A percentile compares a stretch with the other conserved stretches of the same genome.
phyloP scores from a whole-genome alignment of 2,329 filamentous ascomycete genomes.

The Ophiostoma angusticollis region DNA sequence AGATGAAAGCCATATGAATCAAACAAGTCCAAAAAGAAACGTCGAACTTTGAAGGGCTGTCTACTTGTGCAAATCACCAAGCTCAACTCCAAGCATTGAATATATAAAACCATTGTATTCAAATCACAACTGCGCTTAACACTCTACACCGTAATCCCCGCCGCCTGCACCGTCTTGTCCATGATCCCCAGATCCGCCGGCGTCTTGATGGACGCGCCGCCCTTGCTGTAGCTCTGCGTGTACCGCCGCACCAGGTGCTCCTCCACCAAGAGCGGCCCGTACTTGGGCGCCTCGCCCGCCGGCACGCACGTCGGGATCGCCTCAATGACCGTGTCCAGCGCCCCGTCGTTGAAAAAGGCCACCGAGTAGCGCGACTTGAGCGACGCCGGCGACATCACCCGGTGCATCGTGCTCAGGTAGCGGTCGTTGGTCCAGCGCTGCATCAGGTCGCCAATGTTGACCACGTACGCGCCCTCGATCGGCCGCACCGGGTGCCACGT shows the following conservation, averaged over 20 bases:
- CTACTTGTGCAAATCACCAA: no score
- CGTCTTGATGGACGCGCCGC: constrained; percentile 4
- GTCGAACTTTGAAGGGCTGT: no score
- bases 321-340: constrained; percentile 19
- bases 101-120: no score
- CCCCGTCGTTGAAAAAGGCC: constrained; percentile 41
- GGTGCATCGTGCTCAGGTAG: constrained; percentile 41
- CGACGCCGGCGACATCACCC: constrained; percentile 38
- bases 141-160: neutral
- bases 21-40: no score
- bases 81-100: no score
- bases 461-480: constrained; percentile 31
- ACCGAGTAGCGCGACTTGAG: constrained; percentile 39
- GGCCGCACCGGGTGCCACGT: constrained; percentile 33
- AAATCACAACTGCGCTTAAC: neutral
- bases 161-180: neutral
- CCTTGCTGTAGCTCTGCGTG: constrained; percentile 16
- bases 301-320: constrained; percentile 23
- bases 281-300: constrained; percentile 19
- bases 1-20: no score
- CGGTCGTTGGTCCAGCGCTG: constrained; percentile 38
- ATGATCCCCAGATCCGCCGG: neutral
- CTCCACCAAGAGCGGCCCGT: constrained; percentile 22
- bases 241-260: constrained; percentile 20
- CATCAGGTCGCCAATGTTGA: constrained; percentile 38